Percentiles rank a stretch among this genome's conserved stretches.
Conservation (phyloP, 257 asterid species). For the Buddleja alternifolia region DNA sequence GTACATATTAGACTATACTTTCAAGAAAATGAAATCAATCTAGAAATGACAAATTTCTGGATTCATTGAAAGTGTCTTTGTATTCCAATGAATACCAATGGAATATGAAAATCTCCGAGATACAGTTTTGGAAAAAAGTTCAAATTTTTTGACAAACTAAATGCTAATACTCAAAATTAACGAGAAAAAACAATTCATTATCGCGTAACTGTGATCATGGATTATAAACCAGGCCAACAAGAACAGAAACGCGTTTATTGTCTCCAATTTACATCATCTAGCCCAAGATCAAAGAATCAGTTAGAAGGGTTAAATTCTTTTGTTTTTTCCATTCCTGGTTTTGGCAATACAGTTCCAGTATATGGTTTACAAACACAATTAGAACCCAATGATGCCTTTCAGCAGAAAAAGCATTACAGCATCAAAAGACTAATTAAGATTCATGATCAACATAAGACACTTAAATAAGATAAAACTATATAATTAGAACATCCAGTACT, state of each 20-base stretch:
- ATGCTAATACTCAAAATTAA: background rate
- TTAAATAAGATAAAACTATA: slow-evolving; percentile 41
- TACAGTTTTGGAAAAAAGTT: background rate
- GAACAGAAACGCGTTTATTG: too few species aligned
- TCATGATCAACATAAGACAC: slow-evolving; percentile 42
- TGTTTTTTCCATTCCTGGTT: slow-evolving; percentile 41
- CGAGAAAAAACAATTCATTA: background rate
- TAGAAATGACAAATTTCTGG: slow-evolving; percentile 31
- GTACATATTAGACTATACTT: slow-evolving; percentile 23
- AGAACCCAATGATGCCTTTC: slow-evolving; percentile 40
- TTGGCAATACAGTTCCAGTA: slow-evolving; percentile 35
- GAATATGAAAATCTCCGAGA: slow-evolving; percentile 25
- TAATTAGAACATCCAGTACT: slow-evolving; percentile 48
- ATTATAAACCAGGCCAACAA: background rate
- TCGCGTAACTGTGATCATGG: background rate
- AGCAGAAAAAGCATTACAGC: slow-evolving; percentile 39
- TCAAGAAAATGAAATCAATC: slow-evolving; percentile 26
- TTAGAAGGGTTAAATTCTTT: slow-evolving; percentile 34
- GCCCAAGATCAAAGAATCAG: slow-evolving; percentile 15
- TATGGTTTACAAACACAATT: slow-evolving; percentile 45
- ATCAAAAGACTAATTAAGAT: slow-evolving; percentile 35
- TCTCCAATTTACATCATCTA: slow-evolving; percentile 21
- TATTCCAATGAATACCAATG: slow-evolving; percentile 12
- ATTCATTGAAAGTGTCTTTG: slow-evolving; percentile 10
- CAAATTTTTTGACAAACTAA: slow-evolving; percentile 1